A percentile compares a stretch with the other conserved stretches of the same genome.
Evolutionary conservation across 192 early-diverging fungal species (phyloP).

Genomic region (Coemansia aciculifera): DNA sequence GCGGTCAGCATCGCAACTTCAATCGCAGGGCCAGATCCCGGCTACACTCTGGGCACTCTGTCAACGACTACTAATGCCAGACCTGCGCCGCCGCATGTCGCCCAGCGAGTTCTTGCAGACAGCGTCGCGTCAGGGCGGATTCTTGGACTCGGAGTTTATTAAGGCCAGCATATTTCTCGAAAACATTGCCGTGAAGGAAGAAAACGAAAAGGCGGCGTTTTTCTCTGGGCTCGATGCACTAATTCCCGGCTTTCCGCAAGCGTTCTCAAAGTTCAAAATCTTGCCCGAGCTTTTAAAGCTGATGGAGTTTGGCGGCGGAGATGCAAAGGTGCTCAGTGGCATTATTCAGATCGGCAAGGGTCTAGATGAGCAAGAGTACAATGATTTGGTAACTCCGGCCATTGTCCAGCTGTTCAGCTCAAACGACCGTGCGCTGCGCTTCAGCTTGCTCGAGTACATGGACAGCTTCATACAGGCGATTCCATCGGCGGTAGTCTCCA

Average conservation of each 20-base stretch:
- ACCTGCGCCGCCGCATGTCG: constrained; percentile 64
- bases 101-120: constrained; percentile 71
- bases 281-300: constrained; percentile 86
- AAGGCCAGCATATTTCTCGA: constrained; percentile 85
- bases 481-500: constrained; percentile 65
- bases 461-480: constrained; percentile 69
- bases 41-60: constrained; percentile 59
- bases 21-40: constrained; percentile 62
- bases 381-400: constrained; percentile 65
- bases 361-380: constrained; percentile 75
- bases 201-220: constrained; percentile 83
- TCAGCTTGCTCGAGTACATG: constrained; percentile 83
- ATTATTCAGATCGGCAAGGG: constrained; percentile 83
- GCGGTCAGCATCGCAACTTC: constrained; percentile 53
- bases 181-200: constrained; percentile 87
- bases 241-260: constrained; percentile 75
- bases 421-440: constrained; percentile 82
- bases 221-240: constrained; percentile 72
- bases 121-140: constrained; percentile 61
- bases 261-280: constrained; percentile 90
- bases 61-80: constrained; percentile 61
- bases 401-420: constrained; percentile 85
- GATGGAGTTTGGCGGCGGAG: constrained; percentile 76
- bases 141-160: constrained; percentile 84
- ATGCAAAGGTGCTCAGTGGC: constrained; percentile 69